phyloP scores from a whole-genome alignment of 2,329 filamentous ascomycete genomes.

The Botrytis deweyae region DNA sequence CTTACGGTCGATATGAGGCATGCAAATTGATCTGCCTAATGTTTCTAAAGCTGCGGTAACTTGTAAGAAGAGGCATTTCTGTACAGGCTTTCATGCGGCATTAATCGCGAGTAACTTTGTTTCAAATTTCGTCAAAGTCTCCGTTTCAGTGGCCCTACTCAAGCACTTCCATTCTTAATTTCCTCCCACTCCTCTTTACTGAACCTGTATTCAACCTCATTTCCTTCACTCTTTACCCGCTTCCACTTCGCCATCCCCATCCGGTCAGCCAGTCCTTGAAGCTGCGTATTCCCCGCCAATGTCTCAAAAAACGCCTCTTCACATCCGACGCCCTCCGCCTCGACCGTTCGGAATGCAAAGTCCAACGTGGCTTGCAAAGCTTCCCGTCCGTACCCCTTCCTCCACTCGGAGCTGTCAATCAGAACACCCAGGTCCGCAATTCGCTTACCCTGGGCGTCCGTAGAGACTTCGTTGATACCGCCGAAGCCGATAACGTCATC shows the following conservation, averaged over 20 bases:
- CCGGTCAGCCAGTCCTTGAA: background rate
- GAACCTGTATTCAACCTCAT: background rate
- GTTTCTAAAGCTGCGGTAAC: background rate
- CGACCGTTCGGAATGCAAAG: background rate
- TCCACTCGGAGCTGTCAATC: background rate
- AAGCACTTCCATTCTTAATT: background rate
- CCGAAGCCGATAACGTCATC: background rate
- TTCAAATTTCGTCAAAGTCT: background rate
- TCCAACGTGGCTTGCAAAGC: background rate
- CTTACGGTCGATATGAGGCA: background rate
- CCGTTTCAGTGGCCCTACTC: background rate
- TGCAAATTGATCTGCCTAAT: background rate
- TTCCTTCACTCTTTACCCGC: background rate
- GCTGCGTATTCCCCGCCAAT: background rate
- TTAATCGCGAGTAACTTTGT: background rate
- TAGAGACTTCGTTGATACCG: background rate
- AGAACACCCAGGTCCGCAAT: background rate
- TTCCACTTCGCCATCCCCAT: background rate
- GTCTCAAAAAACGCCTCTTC: background rate
- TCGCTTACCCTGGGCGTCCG: background rate
- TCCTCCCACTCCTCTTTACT: background rate
- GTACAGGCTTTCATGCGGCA: background rate
- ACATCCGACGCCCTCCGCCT: background rate
- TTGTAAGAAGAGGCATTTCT: background rate
- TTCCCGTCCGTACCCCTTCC: background rate